phyloP scores from a whole-genome alignment of 1,284 basidiomycete species.

The Anthracocystis walkeri region DNA sequence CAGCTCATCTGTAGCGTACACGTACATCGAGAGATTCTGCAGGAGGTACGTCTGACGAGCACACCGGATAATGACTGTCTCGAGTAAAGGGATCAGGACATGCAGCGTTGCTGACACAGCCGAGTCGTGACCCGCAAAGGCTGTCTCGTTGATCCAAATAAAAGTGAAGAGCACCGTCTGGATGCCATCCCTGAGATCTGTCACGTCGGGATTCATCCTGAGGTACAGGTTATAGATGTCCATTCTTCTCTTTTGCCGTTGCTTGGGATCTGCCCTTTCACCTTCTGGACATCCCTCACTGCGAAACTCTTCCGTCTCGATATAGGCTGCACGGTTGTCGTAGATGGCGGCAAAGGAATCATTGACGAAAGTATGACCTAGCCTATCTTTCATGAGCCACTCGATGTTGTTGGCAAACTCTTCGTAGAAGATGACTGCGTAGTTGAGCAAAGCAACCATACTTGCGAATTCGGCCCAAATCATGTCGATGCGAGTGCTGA shows the following conservation, averaged over 20 bases:
- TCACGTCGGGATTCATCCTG: slow-evolving; percentile 16
- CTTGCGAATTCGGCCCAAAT: slow-evolving; percentile 20
- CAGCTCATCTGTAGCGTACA: background rate
- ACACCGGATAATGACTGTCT: slow-evolving; percentile 26
- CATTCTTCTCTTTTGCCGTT: background rate
- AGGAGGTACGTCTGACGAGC: slow-evolving; percentile 4
- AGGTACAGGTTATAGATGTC: background rate
- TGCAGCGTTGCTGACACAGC: slow-evolving; percentile 14
- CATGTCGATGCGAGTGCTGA: background rate
- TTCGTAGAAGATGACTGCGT: slow-evolving; percentile 22
- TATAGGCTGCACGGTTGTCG: slow-evolving; percentile 5
- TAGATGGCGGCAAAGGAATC: slow-evolving; percentile 6
- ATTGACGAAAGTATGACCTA: background rate
- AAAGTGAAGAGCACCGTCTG: slow-evolving; percentile 36
- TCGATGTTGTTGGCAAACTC: slow-evolving; percentile 13
- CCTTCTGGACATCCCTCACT: background rate
- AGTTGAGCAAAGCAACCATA: slow-evolving; percentile 35
- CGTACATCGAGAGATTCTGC: background rate
- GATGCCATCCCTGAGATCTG: slow-evolving; percentile 29
- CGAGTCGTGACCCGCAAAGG: background rate
- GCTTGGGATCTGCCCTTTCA: background rate
- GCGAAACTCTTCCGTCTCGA: slow-evolving; percentile 29
- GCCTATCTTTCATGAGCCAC: slow-evolving; percentile 1
- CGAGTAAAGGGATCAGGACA: slow-evolving; percentile 23
- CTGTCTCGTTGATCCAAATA: slow-evolving; percentile 35